These are phyloP conservation scores for Coleophoma crateriformis DNA, from an alignment of 2,329 filamentous ascomycete species.

Conservation along the genomic window DNA sequence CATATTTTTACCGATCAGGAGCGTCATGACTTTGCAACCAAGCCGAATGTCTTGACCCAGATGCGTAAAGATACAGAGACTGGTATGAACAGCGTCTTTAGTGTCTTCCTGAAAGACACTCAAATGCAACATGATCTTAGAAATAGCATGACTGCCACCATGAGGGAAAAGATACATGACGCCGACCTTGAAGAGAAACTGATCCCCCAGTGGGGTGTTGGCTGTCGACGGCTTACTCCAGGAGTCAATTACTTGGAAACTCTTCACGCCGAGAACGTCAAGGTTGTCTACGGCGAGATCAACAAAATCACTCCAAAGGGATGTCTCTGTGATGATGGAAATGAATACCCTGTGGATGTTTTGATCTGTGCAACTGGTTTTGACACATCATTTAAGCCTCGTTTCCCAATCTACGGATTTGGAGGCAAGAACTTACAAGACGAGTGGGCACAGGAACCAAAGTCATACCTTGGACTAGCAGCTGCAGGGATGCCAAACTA, in stretches of 20 bases:
- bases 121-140: conserved; percentile 33
- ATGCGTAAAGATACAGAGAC: conserved; percentile 38
- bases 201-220: conserved; percentile 33
- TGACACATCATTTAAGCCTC: conserved; percentile 19
- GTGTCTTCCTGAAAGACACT: conserved; percentile 37
- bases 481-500: conserved; percentile 12
- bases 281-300: conserved; percentile 18
- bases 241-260: conserved; percentile 15
- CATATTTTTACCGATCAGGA: conserved; percentile 36
- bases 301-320: conserved; percentile 23
- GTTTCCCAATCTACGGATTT: conserved; percentile 16
- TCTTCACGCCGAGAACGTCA: conserved; percentile 26
- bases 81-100: conserved; percentile 35
- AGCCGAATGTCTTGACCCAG: conserved; percentile 28
- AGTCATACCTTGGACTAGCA: conserved; percentile 14
- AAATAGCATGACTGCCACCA: conserved; percentile 33
- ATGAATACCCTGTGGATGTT: conserved; percentile 18
- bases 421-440: conserved; percentile 9
- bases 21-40: conserved; percentile 30
- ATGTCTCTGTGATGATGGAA: conserved; percentile 20
- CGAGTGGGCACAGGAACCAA: conserved; percentile 11
- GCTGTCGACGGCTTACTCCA: conserved; percentile 11
- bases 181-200: conserved; percentile 8
- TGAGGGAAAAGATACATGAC: conserved; percentile 30
- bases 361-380: conserved; percentile 26